Evolutionary conservation across 1,139 yeast genomes (phyloP).

Genomic region (Kodamaea suecica): DNA sequence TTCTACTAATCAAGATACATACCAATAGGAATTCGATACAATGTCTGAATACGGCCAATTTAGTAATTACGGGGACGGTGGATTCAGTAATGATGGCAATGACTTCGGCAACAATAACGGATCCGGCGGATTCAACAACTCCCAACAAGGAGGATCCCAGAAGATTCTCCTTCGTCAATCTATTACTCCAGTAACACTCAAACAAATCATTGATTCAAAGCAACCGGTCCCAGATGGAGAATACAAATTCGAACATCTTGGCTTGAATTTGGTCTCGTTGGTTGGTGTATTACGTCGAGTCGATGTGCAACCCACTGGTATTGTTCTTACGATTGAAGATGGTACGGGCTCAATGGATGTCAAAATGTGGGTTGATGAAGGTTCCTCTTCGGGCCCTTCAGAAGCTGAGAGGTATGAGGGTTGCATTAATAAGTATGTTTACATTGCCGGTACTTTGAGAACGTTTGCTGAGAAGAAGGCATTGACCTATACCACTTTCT

Average conservation of each 20-base stretch:
- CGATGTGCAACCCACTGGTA: conserved; percentile 51
- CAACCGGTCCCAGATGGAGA: conserved; percentile 74
- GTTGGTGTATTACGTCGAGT: conserved; percentile 66
- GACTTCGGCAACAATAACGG: conserved; percentile 14
- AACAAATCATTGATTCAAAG: conserved; percentile 67
- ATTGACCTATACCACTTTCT: conserved; percentile 62
- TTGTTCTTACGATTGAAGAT: conserved; percentile 67
- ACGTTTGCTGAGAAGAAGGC: conserved; percentile 66
- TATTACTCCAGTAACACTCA: conserved; percentile 80
- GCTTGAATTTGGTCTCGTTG: conserved; percentile 57
- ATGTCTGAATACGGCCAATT: conserved; percentile 9
- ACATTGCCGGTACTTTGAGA: conserved; percentile 69
- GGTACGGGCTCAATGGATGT: conserved; percentile 79
- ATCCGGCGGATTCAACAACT: conserved; percentile 34
- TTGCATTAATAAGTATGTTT: conserved; percentile 51
- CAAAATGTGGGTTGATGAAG: conserved; percentile 66
- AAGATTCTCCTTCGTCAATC: conserved; percentile 40
- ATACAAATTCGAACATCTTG: conserved; percentile 62
- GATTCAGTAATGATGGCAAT: conserved; percentile 21
- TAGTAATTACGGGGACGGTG: conserved; percentile 25
- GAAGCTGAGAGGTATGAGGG: conserved; percentile 31
- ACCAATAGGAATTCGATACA: too few species aligned
- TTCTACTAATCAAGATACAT: too few species aligned
- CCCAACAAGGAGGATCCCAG: conserved; percentile 23
- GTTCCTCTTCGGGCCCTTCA: conserved; percentile 31